phyloP scores from a whole-genome alignment of 139 green algal genomes.

The Yamagishiella unicocca region DNA sequence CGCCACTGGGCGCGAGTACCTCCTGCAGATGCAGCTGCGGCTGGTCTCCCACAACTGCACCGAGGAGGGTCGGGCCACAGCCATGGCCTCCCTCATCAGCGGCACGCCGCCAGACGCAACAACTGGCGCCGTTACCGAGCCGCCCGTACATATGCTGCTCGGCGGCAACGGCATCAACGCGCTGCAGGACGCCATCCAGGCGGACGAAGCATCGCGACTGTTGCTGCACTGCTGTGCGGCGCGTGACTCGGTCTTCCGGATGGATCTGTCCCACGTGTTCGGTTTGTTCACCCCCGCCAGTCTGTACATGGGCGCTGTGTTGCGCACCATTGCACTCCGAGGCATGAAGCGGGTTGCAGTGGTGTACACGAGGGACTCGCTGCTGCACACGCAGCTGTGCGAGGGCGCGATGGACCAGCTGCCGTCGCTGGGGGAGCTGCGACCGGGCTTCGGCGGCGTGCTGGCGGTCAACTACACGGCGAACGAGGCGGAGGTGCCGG shows the following conservation, averaged over 20 bases:
- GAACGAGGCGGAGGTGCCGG: neutral
- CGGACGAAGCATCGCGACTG: neutral
- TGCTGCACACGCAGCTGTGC: slow-evolving; percentile 16
- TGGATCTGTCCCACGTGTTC: slow-evolving; percentile 1
- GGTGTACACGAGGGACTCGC: neutral
- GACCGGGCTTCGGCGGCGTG: neutral
- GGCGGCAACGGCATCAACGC: slow-evolving; percentile 35
- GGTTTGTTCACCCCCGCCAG: slow-evolving; percentile 19
- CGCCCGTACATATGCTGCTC: slow-evolving; percentile 35
- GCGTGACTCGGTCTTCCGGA: slow-evolving; percentile 15
- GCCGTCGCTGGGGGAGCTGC: slow-evolving; percentile 21
- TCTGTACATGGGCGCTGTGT: neutral
- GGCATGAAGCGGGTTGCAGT: neutral
- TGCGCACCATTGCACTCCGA: slow-evolving; percentile 22
- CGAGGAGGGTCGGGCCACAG: neutral
- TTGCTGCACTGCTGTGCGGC: slow-evolving; percentile 43
- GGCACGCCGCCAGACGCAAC: neutral
- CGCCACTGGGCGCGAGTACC: neutral
- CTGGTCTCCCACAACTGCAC: slow-evolving; percentile 25
- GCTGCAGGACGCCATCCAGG: slow-evolving; percentile 1
- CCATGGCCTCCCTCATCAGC: slow-evolving; percentile 3
- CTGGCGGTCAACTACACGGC: slow-evolving; percentile 9
- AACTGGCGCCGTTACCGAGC: neutral
- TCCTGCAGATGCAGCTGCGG: neutral
- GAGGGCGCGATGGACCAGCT: neutral